These are phyloP conservation scores for Cornus florida DNA, from an alignment of 148 eudicot genomes.

Conservation along the genomic window DNA sequence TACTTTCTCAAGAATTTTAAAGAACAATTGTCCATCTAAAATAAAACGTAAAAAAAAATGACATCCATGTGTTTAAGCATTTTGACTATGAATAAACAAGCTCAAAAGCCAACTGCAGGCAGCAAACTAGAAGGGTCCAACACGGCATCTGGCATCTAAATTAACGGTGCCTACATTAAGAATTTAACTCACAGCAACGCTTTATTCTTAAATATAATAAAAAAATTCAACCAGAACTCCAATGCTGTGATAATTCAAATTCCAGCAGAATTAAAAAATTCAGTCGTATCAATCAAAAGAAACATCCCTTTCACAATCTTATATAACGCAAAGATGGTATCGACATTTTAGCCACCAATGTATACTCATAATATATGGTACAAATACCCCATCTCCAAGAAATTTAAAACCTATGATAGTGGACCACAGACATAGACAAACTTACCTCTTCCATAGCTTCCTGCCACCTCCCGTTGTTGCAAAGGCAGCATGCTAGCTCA, in stretches of 20 bases:
- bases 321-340: neutral
- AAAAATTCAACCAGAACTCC: neutral
- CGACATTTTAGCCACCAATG: neutral
- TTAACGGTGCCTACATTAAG: neutral
- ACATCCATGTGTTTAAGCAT: too few species aligned
- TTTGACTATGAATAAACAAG: neutral
- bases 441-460: slow-evolving; percentile 79
- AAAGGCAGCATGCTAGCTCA: slow-evolving; percentile 92
- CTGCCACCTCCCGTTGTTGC: slow-evolving; percentile 84
- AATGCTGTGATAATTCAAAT: neutral
- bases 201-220: neutral
- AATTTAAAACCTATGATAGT: neutral
- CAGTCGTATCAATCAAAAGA: neutral
- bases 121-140: neutral
- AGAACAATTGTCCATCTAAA: neutral
- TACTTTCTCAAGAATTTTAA: neutral
- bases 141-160: neutral
- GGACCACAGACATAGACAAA: slow-evolving; percentile 6
- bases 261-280: neutral
- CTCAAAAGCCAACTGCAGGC: neutral
- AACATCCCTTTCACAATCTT: neutral
- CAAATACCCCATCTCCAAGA: neutral
- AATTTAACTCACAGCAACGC: neutral
- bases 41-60: too few species aligned
- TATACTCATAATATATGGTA: neutral